Evolutionary conservation across 129 eudicot species (phyloP), one percentile per base, ranked within the genome.

Genomic region (Ambrosia trifida): DNA sequence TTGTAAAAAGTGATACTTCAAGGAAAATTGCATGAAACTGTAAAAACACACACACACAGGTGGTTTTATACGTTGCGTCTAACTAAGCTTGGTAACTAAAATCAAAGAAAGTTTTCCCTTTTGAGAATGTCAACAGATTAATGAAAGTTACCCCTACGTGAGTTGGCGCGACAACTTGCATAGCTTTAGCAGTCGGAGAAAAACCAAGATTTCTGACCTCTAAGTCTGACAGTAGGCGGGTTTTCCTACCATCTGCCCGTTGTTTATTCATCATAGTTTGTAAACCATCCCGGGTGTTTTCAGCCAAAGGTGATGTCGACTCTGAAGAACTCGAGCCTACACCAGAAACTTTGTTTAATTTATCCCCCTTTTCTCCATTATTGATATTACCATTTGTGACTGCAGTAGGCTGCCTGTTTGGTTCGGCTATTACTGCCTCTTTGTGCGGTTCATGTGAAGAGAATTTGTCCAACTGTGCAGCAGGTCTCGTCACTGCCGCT

Each of bases 291-390:
- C 68, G 64, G 66, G 44, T 68, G 66, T 85, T 83, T 57, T 83
- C 83, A 4, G 20, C 30, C 40, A 77, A 74, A 61, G 86, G 86
- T 68, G 97, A 80, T 61, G 90, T 77, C 41, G 82, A 78, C 31
- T 85, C 92, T 28, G 82, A 67, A 76, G 74, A 78, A 65, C 78
- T 79, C 12, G 72, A 67, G 76, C 78, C 72, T 61, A 60, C 77
- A 64, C 89, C 83, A 76, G 70, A 66, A 64, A 69, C 50, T 73
- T 44, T 69, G 17, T 66, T 67, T 36, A 20, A 49, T n/a, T 66
- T 75, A 44, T 16, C 59, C 66, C 66, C 66, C 12, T 17, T 68
- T 57, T 61, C 80, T 40, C 78, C 72, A 5, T 10, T 11, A 64
- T 32, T 64, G 36, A 11, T 79, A 64, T 74, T 80, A 13, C 45